Evolutionary conservation across 345 rosid species (phyloP).

Genomic region (Pseudoturritis turrita): DNA sequence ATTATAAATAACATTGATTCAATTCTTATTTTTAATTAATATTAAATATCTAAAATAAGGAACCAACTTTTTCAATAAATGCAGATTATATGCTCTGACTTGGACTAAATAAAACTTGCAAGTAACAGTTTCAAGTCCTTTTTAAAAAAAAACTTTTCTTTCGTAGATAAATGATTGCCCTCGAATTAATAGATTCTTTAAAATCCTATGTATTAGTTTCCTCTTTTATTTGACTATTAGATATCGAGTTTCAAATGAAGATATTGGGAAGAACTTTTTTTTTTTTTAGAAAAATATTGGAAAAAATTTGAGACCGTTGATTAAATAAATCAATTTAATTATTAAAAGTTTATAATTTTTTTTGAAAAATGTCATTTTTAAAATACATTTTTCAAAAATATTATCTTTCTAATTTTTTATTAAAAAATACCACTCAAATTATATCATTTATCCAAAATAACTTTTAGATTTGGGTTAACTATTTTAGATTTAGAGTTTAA

Average conservation of each 20-base stretch:
- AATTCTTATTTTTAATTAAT: not conserved
- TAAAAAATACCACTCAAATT: too few relatives aligned
- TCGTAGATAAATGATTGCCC: conserved; percentile 18
- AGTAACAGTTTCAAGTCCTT: conserved; percentile 30
- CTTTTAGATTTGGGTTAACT: too few relatives aligned
- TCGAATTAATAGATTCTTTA: conserved; percentile 4
- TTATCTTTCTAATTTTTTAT: too few relatives aligned
- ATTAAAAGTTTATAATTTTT: too few relatives aligned
- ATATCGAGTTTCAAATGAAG: not conserved
- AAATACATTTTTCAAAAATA: too few relatives aligned
- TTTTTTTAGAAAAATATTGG: too few relatives aligned
- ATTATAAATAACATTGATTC: conserved; percentile 4
- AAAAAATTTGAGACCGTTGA: too few relatives aligned
- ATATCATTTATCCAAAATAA: too few relatives aligned
- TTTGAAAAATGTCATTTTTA: too few relatives aligned
- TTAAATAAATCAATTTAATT: too few relatives aligned
- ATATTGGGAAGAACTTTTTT: too few relatives aligned
- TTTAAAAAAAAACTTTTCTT: conserved; percentile 4
- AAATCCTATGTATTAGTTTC: not conserved
- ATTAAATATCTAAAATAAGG: not conserved
- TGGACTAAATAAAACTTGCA: conserved; percentile 42
- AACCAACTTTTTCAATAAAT: conserved; percentile 21
- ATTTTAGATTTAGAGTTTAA: too few relatives aligned
- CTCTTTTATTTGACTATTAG: conserved; percentile 5
- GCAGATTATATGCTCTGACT: conserved; percentile 38